phyloP scores from a whole-genome alignment of 176 grass and related monocot genomes.

The Carex myosuroides region DNA sequence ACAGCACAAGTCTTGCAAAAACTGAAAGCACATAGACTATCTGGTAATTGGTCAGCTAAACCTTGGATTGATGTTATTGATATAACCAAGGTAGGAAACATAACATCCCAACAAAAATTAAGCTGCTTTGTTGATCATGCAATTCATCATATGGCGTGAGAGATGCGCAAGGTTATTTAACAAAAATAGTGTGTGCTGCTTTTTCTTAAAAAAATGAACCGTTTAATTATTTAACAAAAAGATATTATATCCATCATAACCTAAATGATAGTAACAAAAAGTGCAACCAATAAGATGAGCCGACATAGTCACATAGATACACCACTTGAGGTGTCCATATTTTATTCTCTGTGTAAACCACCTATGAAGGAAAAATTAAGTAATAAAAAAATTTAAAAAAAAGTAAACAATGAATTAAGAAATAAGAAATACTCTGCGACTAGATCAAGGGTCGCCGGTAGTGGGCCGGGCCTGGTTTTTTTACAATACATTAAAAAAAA shows the following conservation, averaged over 20 bases:
- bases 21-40: too few species aligned
- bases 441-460: neutral
- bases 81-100: too few species aligned
- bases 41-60: too few species aligned
- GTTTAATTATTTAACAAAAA: neutral
- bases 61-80: too few species aligned
- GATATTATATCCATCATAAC: neutral
- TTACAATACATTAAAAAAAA: neutral
- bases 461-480: slow-evolving; percentile 1
- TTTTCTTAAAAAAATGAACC: neutral
- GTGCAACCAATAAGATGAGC: slow-evolving; percentile 7
- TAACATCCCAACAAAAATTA: too few species aligned
- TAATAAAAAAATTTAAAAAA: neutral
- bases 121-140: too few species aligned
- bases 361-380: neutral
- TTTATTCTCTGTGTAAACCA: neutral
- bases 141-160: too few species aligned
- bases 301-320: neutral
- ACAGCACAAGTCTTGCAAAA: too few species aligned
- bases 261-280: slow-evolving; percentile 17
- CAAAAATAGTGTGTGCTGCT: neutral
- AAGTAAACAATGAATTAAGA: neutral
- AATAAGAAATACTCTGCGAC: neutral
- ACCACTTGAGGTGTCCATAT: neutral
- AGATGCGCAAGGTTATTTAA: too few species aligned